phyloP scores from a whole-genome alignment of 2,329 filamentous ascomycete genomes.

The Cadophora luteo-olivacea region DNA sequence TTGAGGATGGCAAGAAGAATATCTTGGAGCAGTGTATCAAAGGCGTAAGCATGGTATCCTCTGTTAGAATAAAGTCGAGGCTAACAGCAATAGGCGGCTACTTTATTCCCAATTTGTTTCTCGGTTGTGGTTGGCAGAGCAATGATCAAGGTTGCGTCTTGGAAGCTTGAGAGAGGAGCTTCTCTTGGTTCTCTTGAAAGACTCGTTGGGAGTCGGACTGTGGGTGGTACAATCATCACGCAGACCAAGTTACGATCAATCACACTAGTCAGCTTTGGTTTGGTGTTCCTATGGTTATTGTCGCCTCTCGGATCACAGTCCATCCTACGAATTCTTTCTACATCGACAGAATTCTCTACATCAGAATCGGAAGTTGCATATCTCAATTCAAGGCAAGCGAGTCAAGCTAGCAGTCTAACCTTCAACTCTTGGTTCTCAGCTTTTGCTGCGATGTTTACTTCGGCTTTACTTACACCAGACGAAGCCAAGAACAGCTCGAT shows the following conservation, averaged over 20 bases:
- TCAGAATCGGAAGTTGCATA: constrained; percentile 22
- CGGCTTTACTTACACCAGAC: constrained; percentile 31
- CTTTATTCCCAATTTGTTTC: constrained; percentile 34
- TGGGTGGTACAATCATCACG: constrained; percentile 29
- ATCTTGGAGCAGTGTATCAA: constrained; percentile 27
- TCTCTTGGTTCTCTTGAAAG: constrained; percentile 31
- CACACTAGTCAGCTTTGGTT: constrained; percentile 19
- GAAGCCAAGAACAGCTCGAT: constrained; percentile 27
- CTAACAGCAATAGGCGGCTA: constrained; percentile 29
- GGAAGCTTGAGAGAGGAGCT: constrained; percentile 29
- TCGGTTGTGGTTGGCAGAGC: constrained; percentile 33
- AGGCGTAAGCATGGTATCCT: constrained; percentile 19
- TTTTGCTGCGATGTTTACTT: constrained; percentile 32
- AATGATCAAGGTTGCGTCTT: constrained; percentile 31
- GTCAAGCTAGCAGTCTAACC: constrained; percentile 24
- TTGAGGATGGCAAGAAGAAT: constrained; percentile 19
- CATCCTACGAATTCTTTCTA: constrained; percentile 29
- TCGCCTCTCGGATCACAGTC: constrained; percentile 33
- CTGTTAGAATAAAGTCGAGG: background rate
- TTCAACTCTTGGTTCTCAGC: constrained; percentile 34
- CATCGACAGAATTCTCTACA: background rate
- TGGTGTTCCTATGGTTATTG: constrained; percentile 31
- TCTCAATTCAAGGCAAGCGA: constrained; percentile 31
- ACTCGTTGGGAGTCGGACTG: constrained; percentile 31
- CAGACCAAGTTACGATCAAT: constrained; percentile 26